A percentile compares a stretch with the other conserved stretches of the same genome.
phyloP scores from a whole-genome alignment of 768 basidiomycete species.

The Mycena latifolia region DNA sequence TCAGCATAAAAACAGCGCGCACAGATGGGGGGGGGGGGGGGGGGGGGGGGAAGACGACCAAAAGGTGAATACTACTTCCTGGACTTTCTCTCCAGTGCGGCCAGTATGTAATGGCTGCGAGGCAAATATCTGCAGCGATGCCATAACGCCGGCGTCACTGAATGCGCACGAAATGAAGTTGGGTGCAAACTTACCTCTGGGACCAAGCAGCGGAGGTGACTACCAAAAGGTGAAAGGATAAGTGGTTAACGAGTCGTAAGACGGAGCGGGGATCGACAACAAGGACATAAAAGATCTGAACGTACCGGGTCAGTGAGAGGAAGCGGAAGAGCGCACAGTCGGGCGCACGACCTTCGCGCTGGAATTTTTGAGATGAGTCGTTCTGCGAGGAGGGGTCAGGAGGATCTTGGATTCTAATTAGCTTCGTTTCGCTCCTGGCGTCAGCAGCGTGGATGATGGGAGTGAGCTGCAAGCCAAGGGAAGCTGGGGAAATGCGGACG shows the following conservation, averaged over 20 bases:
- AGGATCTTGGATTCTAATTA: slow-evolving; percentile 7
- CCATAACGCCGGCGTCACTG: slow-evolving; percentile 4
- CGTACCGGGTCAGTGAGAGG: slow-evolving; percentile 5
- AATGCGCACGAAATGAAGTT: slow-evolving; percentile 9
- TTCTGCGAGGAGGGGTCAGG: slow-evolving; percentile 10
- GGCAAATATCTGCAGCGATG: slow-evolving; percentile 7
- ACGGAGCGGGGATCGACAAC: slow-evolving; percentile 4
- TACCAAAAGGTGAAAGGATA: slow-evolving; percentile 9
- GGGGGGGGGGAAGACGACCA: not conserved
- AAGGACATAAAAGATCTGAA: slow-evolving; percentile 8
- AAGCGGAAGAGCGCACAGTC: slow-evolving; percentile 4
- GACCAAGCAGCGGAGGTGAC: slow-evolving; percentile 9
- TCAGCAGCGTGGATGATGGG: slow-evolving; percentile 3
- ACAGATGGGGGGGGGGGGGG: not conserved
- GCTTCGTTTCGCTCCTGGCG: slow-evolving; percentile 7
- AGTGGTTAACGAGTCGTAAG: slow-evolving; percentile 9
- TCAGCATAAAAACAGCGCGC: slow-evolving; percentile 7
- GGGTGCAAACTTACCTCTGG: slow-evolving; percentile 6
- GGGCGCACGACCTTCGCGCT: slow-evolving; percentile 7
- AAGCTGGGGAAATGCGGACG: slow-evolving; percentile 5
- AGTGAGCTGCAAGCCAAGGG: not conserved
- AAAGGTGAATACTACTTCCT: slow-evolving; percentile 9
- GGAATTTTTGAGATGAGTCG: slow-evolving; percentile 1
- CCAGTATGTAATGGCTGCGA: slow-evolving; percentile 9
- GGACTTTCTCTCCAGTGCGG: slow-evolving; percentile 2